phyloP scores from a whole-genome alignment of 768 basidiomycete species.

The Tephrocybe sp. region DNA sequence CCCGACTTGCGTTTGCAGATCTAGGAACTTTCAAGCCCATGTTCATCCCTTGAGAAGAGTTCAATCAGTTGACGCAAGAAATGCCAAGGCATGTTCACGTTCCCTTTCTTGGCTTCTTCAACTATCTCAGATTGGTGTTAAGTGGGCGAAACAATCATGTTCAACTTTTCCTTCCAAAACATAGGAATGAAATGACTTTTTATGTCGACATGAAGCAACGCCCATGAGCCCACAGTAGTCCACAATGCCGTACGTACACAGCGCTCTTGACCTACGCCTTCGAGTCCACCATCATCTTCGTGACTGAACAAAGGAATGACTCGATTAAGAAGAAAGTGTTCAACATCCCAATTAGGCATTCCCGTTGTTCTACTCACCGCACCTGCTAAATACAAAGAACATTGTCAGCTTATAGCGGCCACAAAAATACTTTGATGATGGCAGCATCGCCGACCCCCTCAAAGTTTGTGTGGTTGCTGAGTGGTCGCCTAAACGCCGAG shows the following conservation, averaged over 20 bases:
- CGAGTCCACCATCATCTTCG: neutral
- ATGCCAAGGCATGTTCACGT: too few species aligned
- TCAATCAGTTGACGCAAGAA: too few species aligned
- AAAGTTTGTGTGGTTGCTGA: neutral
- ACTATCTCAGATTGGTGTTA: too few species aligned
- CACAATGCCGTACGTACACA: neutral
- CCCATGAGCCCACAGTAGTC: neutral
- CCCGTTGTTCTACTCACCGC: constrained; percentile 1
- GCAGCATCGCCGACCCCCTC: neutral
- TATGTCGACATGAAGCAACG: neutral
- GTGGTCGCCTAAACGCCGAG: constrained; percentile 5
- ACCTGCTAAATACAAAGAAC: constrained; percentile 12
- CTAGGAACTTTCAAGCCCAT: too few species aligned
- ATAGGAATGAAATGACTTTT: too few species aligned
- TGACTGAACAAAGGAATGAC: constrained; percentile 10
- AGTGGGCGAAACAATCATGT: too few species aligned
- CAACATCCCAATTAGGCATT: constrained; percentile 1
- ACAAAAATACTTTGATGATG: neutral
- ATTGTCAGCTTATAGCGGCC: neutral
- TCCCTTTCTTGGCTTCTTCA: too few species aligned
- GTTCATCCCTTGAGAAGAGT: too few species aligned
- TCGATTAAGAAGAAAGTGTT: constrained; percentile 12
- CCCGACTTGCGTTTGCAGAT: too few species aligned
- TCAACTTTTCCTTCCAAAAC: too few species aligned
- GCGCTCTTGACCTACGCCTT: neutral